Evolutionary conservation across 116 monocot species (phyloP), one percentile per base, ranked within the genome.

Genomic region (Phalaenopsis hybrid): DNA sequence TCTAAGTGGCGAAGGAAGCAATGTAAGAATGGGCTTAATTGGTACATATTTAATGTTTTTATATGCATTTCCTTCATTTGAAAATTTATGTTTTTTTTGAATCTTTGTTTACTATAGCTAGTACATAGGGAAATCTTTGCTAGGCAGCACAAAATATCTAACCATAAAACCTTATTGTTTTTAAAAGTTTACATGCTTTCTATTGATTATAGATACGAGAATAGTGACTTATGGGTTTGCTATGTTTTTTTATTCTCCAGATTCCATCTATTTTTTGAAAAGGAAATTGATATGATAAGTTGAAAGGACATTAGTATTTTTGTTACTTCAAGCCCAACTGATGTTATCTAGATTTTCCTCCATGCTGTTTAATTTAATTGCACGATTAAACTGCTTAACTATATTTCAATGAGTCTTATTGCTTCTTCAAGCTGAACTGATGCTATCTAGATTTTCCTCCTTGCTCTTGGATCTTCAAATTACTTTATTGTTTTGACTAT

Each of bases 1-100:
- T 83, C 78, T 96, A n/a, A 67, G 41, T 23, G 81, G 82, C 61
- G 48, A 81, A 15, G 79, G 67, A 58, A 86, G 45, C 81, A 78
- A 87, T 84, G 94, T 94, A 84, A 87, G 91, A 81, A 75, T 75
- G 1, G 37, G 15, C 17, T 33, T 37, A 41, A 1, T 2, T 34
- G 3, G 72, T n/a, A 25, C 25, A 67, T 72, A 72, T 5, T 72
- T 41, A 72, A 72, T 72, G 16, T 72, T 37, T 72, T 63, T 21
- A 63, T 23, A 63, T 5, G 63, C 25, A 63, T 63, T 63, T 63
- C 9, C 21, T 5, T 21, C 5, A 63, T 63, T 6, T 11, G 12
- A 23, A 2, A 63, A 4, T 23, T 1, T 21, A 8, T 63, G n/a
- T 48, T 48, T 48, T 28, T 48, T 5, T 48, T 63, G 6, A 63